Evolutionary conservation across 106 monocot genomes (phyloP), one percentile per base, ranked within the genome.

Genomic region (Iris macrosiphon): DNA sequence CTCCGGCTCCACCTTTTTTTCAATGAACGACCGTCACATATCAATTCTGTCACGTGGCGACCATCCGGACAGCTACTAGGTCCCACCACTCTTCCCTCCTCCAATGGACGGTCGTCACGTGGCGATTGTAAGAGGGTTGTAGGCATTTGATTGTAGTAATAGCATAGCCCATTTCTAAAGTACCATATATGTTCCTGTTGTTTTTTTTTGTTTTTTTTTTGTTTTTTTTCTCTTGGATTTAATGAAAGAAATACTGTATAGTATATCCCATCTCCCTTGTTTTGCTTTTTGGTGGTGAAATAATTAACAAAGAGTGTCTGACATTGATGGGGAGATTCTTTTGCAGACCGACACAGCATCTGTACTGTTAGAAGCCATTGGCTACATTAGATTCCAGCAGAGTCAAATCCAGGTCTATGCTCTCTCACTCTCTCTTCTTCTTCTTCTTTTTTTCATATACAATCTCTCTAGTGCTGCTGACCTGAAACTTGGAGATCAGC

Each of bases 321-420:
- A 75, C 67, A 47, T 48, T 18, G 12, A n/a, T n/a, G n/a, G 29
- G n/a, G 55, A 15, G 22, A 16, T 42, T 53, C 31, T 79, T 82
- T 87, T 80, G 57, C 92, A 93, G 92, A 93, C 92, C 80, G 92
- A 93, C 83, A 93, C 92, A 4, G 83, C 92, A 8, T 93, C 92
- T 65, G 92, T 93, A 60, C 75, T 93, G 61, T 59, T 78, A 64
- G 92, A 92, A 74, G 75, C 92, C 54, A 82, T 92, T 83, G 92
- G 92, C 64, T 92, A 87, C 52, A 93, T 93, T 52, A 87, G 83
- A 93, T 93, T 93, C 82, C 87, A 87, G 45, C 83, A 83, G 31
- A 60, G 65, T 60, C 92, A 93, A 78, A 83, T 93, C 59, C 77
- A 87, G 92, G 92, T 87, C 59, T 28, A 55, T 17, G 16, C 12